These are phyloP conservation scores for Vigna reflexopilosa DNA, from an alignment of 306 rosid genomes.

Conservation along the genomic window DNA sequence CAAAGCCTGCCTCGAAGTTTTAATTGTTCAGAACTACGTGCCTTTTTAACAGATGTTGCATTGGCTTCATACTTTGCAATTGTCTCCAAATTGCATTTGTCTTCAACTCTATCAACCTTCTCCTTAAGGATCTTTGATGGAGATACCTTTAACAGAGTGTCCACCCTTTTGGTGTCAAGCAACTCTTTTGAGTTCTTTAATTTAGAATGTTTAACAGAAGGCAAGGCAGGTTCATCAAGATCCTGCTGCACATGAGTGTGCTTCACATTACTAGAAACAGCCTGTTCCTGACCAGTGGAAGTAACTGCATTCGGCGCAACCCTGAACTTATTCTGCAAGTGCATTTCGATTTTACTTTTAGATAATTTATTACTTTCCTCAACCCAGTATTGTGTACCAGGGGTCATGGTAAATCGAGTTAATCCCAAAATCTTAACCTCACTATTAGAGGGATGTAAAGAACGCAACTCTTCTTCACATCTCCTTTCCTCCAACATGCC, in stretches of 20 bases:
- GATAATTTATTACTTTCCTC: constrained; percentile 5
- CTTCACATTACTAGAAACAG: constrained; percentile 26
- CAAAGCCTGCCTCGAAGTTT: constrained; percentile 60
- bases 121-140: constrained; percentile 23
- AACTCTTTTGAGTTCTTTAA: constrained; percentile 36
- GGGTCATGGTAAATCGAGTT: neutral
- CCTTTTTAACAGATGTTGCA: constrained; percentile 29
- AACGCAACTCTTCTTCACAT: constrained; percentile 38
- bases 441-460: constrained; percentile 31
- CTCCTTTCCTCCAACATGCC: constrained; percentile 38
- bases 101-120: constrained; percentile 45
- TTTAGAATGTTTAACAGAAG: constrained; percentile 38
- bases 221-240: constrained; percentile 35
- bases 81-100: constrained; percentile 41
- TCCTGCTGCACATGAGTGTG: constrained; percentile 32
- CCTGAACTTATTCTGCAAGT: neutral
- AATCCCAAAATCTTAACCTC: constrained; percentile 7
- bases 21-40: constrained; percentile 35
- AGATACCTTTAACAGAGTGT: constrained; percentile 23
- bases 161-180: constrained; percentile 37
- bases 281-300: constrained; percentile 37
- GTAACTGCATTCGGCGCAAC: constrained; percentile 33
- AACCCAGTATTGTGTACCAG: constrained; percentile 32
- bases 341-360: constrained; percentile 14
- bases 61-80: constrained; percentile 26